A percentile compares a stretch with the other conserved stretches of the same genome.
phyloP scores from a whole-genome alignment of 2,329 filamentous ascomycete species.

The Penicillium hesseltinei region DNA sequence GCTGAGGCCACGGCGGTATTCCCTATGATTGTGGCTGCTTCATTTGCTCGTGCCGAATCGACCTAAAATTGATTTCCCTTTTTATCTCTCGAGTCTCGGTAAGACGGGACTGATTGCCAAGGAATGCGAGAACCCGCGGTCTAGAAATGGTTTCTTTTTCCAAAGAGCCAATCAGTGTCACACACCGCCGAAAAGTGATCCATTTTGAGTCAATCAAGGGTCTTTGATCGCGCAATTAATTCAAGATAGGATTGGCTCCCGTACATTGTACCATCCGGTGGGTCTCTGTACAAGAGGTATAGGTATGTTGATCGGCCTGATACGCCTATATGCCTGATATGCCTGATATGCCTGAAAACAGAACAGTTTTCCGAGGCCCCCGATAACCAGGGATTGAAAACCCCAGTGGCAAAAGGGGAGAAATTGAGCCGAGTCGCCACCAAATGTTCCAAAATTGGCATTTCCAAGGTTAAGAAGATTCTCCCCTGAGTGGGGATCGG shows the following conservation, averaged over 20 bases:
- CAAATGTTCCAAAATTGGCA: neutral
- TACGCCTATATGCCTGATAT: neutral
- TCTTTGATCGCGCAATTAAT: slow-evolving; percentile 1
- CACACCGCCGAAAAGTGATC: neutral
- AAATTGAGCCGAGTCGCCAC: slow-evolving; percentile 9
- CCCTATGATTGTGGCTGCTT: slow-evolving; percentile 65
- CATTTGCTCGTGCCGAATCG: slow-evolving; percentile 53
- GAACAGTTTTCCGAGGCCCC: neutral
- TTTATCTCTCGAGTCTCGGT: neutral
- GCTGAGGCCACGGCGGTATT: slow-evolving; percentile 67
- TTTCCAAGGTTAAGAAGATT: slow-evolving; percentile 13
- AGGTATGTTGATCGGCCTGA: neutral
- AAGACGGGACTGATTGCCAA: neutral
- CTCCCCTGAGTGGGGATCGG: slow-evolving; percentile 14
- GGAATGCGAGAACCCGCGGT: slow-evolving; percentile 14
- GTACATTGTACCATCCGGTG: neutral
- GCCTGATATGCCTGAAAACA: neutral
- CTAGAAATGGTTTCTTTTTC: neutral
- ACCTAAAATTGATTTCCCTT: slow-evolving; percentile 4
- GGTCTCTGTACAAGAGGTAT: neutral
- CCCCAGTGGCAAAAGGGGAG: slow-evolving; percentile 1
- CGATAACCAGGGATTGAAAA: neutral
- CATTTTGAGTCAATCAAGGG: neutral
- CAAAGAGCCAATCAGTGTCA: neutral
- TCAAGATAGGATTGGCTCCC: neutral